Percentiles rank a stretch among this genome's conserved stretches.
These are phyloP conservation scores for Cyamopsis tetragonoloba DNA, from an alignment of 306 rosid genomes.

Conservation along the genomic window DNA sequence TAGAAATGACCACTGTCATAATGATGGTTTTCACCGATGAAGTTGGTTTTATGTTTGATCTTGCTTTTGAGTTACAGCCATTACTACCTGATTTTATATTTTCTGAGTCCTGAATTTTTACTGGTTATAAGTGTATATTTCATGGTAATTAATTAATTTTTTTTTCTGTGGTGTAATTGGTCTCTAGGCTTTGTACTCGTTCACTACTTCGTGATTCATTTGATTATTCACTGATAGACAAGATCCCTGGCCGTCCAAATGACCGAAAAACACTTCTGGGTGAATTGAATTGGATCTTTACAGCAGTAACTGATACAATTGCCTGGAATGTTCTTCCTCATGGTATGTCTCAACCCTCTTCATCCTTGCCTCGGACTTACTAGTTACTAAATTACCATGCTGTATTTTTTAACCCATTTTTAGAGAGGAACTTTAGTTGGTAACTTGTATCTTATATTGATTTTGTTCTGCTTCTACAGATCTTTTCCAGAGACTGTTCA, in stretches of 20 bases:
- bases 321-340: slow-evolving; percentile 99
- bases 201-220: slow-evolving; percentile 78
- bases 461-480: slow-evolving; percentile 49
- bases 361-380: not conserved
- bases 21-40: not conserved
- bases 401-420: not conserved
- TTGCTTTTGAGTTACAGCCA: not conserved
- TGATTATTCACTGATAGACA: slow-evolving; percentile 79
- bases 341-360: slow-evolving; percentile 46
- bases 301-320: slow-evolving; percentile 97
- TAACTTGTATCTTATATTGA: slow-evolving; percentile 7
- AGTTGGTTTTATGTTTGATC: not conserved
- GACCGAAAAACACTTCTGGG: slow-evolving; percentile 96
- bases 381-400: not conserved
- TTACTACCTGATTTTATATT: not conserved
- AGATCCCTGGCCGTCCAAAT: slow-evolving; percentile 94
- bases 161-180: slow-evolving; percentile 14
- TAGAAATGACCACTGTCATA: slow-evolving; percentile 3
- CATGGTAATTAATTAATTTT: not conserved
- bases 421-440: slow-evolving; percentile 15
- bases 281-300: slow-evolving; percentile 97
- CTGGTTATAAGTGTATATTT: slow-evolving; percentile 1
- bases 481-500: slow-evolving; percentile 92
- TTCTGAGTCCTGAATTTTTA: slow-evolving; percentile 3
- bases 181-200: slow-evolving; percentile 83